Evolutionary conservation across 2,329 filamentous ascomycete species (phyloP).

Genomic region (Exophiala aquamarina): DNA sequence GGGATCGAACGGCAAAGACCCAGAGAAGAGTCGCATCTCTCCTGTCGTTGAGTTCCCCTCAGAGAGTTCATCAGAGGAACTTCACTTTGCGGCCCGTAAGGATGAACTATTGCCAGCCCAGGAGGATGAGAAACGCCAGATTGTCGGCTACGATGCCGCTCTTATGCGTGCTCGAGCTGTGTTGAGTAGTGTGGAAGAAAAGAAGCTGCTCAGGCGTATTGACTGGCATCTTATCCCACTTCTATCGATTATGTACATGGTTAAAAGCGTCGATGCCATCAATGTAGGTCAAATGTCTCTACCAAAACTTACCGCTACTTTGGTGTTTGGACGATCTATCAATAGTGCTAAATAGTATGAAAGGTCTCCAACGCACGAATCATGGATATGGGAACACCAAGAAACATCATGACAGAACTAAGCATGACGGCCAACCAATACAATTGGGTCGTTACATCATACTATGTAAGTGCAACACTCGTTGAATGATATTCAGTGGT

Average conservation of each 20-base stretch:
- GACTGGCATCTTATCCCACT: conserved; percentile 46
- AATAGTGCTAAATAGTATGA: conserved; percentile 8
- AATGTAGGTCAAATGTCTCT: conserved; percentile 25
- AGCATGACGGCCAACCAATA: conserved; percentile 43
- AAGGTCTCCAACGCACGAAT: conserved; percentile 37
- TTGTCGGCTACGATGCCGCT: conserved; percentile 32
- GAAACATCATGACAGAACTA: conserved; percentile 40
- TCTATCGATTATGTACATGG: conserved; percentile 35
- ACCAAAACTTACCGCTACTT: too few relatives aligned
- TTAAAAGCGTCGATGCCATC: conserved; percentile 34
- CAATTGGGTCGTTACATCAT: conserved; percentile 41
- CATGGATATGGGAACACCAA: conserved; percentile 36
- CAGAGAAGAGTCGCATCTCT: too few relatives aligned
- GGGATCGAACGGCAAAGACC: too few relatives aligned
- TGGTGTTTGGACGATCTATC: background rate
- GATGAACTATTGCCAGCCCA: too few relatives aligned
- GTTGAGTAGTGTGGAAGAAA: conserved; percentile 45
- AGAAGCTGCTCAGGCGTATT: conserved; percentile 43
- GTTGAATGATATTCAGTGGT: too few relatives aligned
- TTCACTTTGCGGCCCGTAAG: too few relatives aligned
- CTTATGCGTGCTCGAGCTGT: conserved; percentile 34
- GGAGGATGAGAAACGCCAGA: background rate
- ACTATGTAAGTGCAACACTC: conserved; percentile 34
- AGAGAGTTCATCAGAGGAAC: too few relatives aligned
- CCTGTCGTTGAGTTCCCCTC: too few relatives aligned